A percentile compares a stretch with the other conserved stretches of the same genome.
Conservation (phyloP, 1,284 basidiomycete genomes). For the Gomphus bonarii region DNA sequence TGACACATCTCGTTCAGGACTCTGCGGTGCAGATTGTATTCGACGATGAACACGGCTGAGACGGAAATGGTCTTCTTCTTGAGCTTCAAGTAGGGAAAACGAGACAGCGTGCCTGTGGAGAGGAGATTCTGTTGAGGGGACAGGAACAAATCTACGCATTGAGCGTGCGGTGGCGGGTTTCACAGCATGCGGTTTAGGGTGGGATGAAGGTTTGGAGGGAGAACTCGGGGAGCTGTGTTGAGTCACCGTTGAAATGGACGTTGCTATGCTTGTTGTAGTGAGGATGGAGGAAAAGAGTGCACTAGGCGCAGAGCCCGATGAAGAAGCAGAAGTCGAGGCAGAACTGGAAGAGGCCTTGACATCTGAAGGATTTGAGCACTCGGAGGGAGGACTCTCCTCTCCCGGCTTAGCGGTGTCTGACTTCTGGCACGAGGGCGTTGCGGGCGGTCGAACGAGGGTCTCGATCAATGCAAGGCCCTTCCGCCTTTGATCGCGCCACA, state of each 20-base stretch:
- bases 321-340: not conserved
- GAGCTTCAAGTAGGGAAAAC: not conserved
- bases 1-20: not conserved
- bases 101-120: not conserved
- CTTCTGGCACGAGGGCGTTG: not conserved
- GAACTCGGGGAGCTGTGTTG: not conserved
- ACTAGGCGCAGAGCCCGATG: not conserved
- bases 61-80: not conserved
- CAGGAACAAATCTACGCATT: not conserved
- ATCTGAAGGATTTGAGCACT: not conserved
- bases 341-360: not conserved
- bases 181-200: not conserved
- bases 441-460: not conserved
- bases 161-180: not conserved
- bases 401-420: not conserved
- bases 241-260: not conserved
- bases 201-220: not conserved
- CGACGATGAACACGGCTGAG: not conserved
- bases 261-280: not conserved
- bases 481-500: constrained; percentile 2
- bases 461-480: not conserved
- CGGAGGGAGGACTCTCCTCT: not conserved
- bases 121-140: not conserved
- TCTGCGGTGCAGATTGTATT: not conserved
- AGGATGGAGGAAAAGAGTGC: constrained; percentile 1